Conservation (phyloP, 2,329 filamentous ascomycete species). For the Rachicladosporium sp. region DNA sequence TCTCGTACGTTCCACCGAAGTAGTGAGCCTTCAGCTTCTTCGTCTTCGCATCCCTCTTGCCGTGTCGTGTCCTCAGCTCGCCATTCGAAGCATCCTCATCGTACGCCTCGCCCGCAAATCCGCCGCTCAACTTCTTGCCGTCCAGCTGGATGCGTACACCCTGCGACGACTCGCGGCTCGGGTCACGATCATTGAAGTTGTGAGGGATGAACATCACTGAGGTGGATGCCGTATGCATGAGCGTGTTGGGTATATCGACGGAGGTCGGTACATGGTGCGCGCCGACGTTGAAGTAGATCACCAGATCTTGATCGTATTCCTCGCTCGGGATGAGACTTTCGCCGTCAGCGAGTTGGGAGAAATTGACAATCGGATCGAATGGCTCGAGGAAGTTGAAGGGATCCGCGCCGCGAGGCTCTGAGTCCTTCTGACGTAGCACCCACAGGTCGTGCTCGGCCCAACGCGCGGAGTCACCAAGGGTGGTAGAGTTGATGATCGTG, state of each 20-base stretch:
- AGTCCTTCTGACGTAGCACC: slow-evolving; percentile 40
- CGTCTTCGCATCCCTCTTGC: slow-evolving; percentile 9
- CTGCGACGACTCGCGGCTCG: slow-evolving; percentile 8
- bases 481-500: slow-evolving; percentile 38
- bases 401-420: slow-evolving; percentile 36
- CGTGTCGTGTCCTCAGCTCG: slow-evolving; percentile 9
- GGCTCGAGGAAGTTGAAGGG: slow-evolving; percentile 35
- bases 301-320: slow-evolving; percentile 20
- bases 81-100: slow-evolving; percentile 1
- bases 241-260: slow-evolving; percentile 12
- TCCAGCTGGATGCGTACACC: slow-evolving; percentile 20
- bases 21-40: slow-evolving; percentile 14
- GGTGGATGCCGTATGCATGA: not conserved
- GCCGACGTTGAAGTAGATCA: slow-evolving; percentile 41
- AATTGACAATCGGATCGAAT: slow-evolving; percentile 39
- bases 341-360: slow-evolving; percentile 37
- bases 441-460: slow-evolving; percentile 43
- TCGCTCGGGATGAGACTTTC: slow-evolving; percentile 33
- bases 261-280: slow-evolving; percentile 37
- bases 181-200: slow-evolving; percentile 1
- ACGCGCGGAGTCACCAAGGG: slow-evolving; percentile 32
- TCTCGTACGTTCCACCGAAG: slow-evolving; percentile 17
- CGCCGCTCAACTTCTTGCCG: slow-evolving; percentile 12
- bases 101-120: slow-evolving; percentile 12
- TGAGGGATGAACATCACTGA: not conserved